Conservation (phyloP, 2,329 filamentous ascomycete genomes). For the Botryotinia narcissicola region DNA sequence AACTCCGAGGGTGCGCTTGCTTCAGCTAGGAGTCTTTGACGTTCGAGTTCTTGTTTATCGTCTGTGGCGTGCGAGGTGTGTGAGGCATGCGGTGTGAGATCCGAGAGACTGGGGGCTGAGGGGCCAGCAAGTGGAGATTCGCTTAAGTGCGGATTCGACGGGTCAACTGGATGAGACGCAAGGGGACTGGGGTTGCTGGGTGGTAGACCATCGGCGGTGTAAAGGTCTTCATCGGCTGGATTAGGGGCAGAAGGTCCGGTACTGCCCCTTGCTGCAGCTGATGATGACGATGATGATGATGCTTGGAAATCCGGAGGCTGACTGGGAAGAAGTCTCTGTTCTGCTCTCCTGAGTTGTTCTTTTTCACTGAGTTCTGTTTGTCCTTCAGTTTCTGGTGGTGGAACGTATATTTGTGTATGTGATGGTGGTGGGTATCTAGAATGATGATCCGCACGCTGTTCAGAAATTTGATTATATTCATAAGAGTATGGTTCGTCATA, state of each 20-base stretch:
- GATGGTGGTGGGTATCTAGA: conserved; percentile 33
- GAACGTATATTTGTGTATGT: conserved; percentile 50
- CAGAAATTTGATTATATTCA: conserved; percentile 31
- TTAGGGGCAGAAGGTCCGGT: conserved; percentile 46
- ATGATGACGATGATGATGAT: conserved; percentile 42
- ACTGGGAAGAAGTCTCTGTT: conserved; percentile 77
- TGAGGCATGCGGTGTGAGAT: conserved; percentile 28
- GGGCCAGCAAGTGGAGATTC: conserved; percentile 24
- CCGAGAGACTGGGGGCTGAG: conserved; percentile 31
- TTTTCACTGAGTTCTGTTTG: conserved; percentile 75
- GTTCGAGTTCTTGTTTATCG: conserved; percentile 69
- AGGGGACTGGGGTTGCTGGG: conserved; percentile 23
- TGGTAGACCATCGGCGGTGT: conserved; percentile 47
- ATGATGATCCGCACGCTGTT: conserved; percentile 39
- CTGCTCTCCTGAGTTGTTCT: conserved; percentile 72
- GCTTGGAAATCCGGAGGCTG: conserved; percentile 58
- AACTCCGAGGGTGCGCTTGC: conserved; percentile 53
- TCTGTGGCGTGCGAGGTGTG: conserved; percentile 45
- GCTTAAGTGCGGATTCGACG: not conserved
- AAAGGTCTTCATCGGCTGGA: conserved; percentile 46
- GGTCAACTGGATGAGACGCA: conserved; percentile 23
- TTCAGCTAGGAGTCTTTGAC: conserved; percentile 50
- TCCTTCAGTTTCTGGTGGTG: conserved; percentile 57
- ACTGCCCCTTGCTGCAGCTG: conserved; percentile 26
- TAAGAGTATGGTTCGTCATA: conserved; percentile 36